Evolutionary conservation across 805 yeast genomes (phyloP), one percentile per base, ranked within the genome.

Genomic region (Ogataea chonburiensis): DNA sequence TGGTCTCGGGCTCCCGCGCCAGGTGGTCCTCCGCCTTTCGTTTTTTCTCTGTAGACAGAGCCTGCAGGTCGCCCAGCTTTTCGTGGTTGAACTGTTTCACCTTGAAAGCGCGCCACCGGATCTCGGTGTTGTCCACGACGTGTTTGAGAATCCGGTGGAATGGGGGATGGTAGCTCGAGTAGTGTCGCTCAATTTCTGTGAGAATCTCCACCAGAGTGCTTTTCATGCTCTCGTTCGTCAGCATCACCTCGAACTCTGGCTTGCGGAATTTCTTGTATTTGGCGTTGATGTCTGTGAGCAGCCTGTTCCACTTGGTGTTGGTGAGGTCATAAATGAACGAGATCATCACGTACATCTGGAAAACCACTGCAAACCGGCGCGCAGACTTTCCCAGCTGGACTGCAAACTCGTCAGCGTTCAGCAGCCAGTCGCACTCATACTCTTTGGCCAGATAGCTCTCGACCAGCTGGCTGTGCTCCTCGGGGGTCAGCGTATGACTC

Each of bases 361-460:
- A 22, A 14, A 34, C 31, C 1, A 60, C 31, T 2, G 46, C 33
- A 23, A 38, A 33, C 27, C 53, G 45, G 19, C 42, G 43, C 10
- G 46, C 45, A 3, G 37, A 18, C 13, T 35, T 37, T 11, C 37
- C 28, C 7, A 58, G 20, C 19, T 57, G 60, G 12, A 31, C 17
- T 3, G 23, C 31, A 31, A 60, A 56, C 24, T 46, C 52, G 17
- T 50, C 53, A 5, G 45, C 37, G 25, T 45, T 45, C 14, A 57
- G 29, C 5, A 55, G 35, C 63, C 63, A 60, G 23, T 58, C 60
- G 35, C 53, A 42, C 28, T 54, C 58, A 34, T 42, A 49, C 7
- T 45, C 27, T 28, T 46, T 45, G 7, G 27, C 31, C 9, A 42
- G 14, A 35, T 23, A 46, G 23, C 41, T 46, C 10, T 35, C 31